These are phyloP conservation scores for Cadophora malorum DNA, from an alignment of 2,329 filamentous ascomycete species.

Conservation along the genomic window DNA sequence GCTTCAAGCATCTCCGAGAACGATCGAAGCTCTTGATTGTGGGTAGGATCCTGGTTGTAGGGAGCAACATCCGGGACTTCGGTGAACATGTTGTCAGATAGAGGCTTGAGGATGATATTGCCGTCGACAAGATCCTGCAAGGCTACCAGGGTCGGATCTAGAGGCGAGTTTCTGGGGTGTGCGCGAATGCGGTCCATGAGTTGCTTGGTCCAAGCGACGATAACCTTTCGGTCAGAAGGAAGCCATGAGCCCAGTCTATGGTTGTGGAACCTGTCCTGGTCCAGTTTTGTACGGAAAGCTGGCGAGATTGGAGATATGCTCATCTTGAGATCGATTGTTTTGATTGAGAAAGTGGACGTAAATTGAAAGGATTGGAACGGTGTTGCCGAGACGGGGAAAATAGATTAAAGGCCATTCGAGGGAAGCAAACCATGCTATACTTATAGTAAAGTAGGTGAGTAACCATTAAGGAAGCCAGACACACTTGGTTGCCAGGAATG, in stretches of 20 bases:
- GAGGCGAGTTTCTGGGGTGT: neutral
- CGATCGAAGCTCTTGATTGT: neutral
- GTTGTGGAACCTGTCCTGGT: neutral
- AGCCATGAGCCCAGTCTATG: neutral
- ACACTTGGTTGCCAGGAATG: too few species aligned
- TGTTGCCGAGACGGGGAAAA: too few species aligned
- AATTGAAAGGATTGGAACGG: neutral
- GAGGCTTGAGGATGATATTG: neutral
- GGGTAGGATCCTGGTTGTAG: neutral
- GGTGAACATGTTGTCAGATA: neutral
- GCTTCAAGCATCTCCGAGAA: neutral
- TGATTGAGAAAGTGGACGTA: neutral
- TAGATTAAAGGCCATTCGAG: too few species aligned
- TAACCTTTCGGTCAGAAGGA: neutral
- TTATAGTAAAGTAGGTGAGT: too few species aligned
- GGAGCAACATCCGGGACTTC: neutral
- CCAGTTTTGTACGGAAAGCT: neutral
- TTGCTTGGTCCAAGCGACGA: neutral
- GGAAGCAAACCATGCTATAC: too few species aligned
- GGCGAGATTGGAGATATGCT: neutral
- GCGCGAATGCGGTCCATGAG: neutral
- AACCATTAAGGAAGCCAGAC: too few species aligned
- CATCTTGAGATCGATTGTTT: neutral
- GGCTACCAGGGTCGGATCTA: neutral
- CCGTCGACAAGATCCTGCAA: neutral